These are phyloP conservation scores for Neofusicoccum sp. DNA, from an alignment of 2,329 filamentous ascomycete species.

Conservation along the genomic window DNA sequence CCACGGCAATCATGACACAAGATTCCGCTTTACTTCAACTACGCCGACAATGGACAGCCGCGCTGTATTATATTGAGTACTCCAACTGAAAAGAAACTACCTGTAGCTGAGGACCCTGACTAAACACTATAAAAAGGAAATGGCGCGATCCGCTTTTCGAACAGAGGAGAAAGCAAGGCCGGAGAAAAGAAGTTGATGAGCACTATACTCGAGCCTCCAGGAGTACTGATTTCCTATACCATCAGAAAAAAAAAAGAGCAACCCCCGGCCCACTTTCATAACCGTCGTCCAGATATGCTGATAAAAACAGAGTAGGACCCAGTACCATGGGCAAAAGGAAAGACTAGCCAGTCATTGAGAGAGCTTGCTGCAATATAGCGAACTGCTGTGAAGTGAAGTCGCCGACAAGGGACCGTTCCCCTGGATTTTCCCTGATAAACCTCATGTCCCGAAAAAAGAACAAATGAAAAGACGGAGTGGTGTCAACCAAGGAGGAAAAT, in stretches of 20 bases:
- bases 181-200: not conserved
- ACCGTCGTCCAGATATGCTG: conserved; percentile 14
- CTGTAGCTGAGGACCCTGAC: conserved; percentile 1
- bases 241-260: too few species aligned
- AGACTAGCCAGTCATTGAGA: not conserved
- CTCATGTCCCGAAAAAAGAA: not conserved
- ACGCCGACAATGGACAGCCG: conserved; percentile 8
- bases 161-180: not conserved
- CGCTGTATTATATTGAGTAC: conserved; percentile 6
- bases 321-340: not conserved
- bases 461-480: not conserved
- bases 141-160: not conserved
- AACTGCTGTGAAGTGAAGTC: not conserved
- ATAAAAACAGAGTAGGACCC: not conserved
- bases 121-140: conserved; percentile 15
- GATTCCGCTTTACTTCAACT: too few species aligned
- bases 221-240: conserved; percentile 4
- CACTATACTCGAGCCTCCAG: not conserved
- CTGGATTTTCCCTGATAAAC: not conserved
- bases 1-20: too few species aligned
- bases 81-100: conserved; percentile 4
- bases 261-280: conserved; percentile 6
- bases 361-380: not conserved
- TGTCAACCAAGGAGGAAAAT: not conserved
- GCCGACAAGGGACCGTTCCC: not conserved